Conservation (phyloP, 208 protist genomes). For the Trypanosomatidae sp. region DNA sequence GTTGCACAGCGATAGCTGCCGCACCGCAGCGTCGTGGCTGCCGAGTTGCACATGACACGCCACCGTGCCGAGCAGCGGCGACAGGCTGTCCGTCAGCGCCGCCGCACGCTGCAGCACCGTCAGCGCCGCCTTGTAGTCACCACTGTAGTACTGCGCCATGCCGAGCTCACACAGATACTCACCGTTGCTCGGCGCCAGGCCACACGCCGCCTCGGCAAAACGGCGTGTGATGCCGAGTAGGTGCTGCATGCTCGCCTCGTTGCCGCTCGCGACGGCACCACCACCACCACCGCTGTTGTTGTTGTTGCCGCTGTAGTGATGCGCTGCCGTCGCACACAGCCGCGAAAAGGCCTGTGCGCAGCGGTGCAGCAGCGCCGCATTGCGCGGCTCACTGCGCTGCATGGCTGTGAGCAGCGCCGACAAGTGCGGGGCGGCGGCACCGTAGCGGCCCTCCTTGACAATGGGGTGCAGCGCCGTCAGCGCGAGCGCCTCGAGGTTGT, state of each 20-base stretch:
- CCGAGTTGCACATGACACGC: constrained; percentile 46
- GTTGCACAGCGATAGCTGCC: constrained; percentile 82
- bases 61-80: constrained; percentile 60
- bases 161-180: constrained; percentile 78
- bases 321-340: constrained; percentile 15
- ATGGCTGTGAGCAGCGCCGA: constrained; percentile 42
- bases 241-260: constrained; percentile 19
- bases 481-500: constrained; percentile 66
- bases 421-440: constrained; percentile 42
- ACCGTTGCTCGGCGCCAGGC: constrained; percentile 34
- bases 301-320: neutral
- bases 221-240: constrained; percentile 49
- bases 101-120: constrained; percentile 63
- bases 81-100: constrained; percentile 57
- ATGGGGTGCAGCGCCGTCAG: constrained; percentile 63
- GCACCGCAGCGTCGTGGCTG: constrained; percentile 36
- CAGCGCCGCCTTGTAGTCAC: constrained; percentile 58
- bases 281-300: neutral
- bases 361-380: constrained; percentile 51
- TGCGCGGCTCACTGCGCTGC: constrained; percentile 60
- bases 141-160: constrained; percentile 57
- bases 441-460: constrained; percentile 57
- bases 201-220: constrained; percentile 52
- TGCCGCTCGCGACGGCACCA: neutral
- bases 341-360: constrained; percentile 64